These are phyloP conservation scores for Aspergillus sp. DNA, from an alignment of 2,329 filamentous ascomycete genomes.

Conservation along the genomic window DNA sequence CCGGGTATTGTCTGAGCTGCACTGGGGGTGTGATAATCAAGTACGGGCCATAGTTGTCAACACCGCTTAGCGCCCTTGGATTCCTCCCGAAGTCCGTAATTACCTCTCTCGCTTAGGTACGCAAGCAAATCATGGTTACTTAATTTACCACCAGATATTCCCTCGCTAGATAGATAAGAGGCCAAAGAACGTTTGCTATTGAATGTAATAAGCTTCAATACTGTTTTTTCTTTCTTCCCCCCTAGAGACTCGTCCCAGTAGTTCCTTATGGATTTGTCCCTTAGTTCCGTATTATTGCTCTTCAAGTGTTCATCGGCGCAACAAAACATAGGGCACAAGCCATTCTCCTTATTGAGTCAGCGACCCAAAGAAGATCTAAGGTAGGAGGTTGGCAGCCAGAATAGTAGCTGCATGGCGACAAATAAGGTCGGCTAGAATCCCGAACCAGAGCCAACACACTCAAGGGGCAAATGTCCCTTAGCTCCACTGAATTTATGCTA, in stretches of 20 bases:
- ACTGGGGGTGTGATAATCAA: slow-evolving; percentile 6
- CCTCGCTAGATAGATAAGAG: background rate
- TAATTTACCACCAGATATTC: background rate
- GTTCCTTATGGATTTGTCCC: too few relatives aligned
- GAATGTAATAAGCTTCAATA: background rate
- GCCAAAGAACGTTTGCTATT: background rate
- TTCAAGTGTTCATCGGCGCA: too few relatives aligned
- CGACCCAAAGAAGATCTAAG: background rate
- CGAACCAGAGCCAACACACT: background rate
- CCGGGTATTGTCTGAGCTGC: slow-evolving; percentile 1
- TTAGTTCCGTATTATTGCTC: too few relatives aligned
- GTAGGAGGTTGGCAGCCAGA: background rate
- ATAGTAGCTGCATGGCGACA: background rate
- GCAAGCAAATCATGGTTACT: background rate
- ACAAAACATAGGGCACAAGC: background rate
- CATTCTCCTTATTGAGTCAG: background rate
- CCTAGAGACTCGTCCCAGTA: too few relatives aligned
- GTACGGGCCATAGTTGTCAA: slow-evolving; percentile 32
- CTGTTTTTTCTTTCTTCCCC: background rate
- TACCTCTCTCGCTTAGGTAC: slow-evolving; percentile 14
- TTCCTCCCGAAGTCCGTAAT: slow-evolving; percentile 14
- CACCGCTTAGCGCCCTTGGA: slow-evolving; percentile 33
- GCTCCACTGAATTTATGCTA: background rate
- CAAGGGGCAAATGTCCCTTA: background rate
- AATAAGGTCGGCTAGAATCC: background rate